These are phyloP conservation scores for Pilasporangium apinafurcum DNA, from an alignment of 352 stramenopile genomes.

Conservation along the genomic window DNA sequence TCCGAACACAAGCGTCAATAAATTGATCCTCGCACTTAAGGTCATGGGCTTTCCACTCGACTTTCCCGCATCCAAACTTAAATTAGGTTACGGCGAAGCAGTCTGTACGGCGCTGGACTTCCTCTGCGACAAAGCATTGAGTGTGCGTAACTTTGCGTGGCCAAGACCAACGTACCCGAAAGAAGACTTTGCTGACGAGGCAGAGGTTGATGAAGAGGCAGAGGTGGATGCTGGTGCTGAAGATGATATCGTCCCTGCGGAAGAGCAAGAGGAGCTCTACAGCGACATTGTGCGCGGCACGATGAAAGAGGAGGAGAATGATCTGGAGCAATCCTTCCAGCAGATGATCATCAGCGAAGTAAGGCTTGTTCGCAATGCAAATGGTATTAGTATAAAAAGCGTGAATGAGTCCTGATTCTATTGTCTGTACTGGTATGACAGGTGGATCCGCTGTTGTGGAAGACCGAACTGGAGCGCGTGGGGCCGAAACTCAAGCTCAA, in stretches of 20 bases:
- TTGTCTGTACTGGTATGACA: conserved; percentile 3
- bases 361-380: not conserved
- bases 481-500: conserved; percentile 63
- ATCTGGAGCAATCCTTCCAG: conserved; percentile 71
- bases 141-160: conserved; percentile 59
- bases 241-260: conserved; percentile 7
- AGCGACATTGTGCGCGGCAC: conserved; percentile 42
- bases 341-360: conserved; percentile 81
- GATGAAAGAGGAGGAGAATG: conserved; percentile 30
- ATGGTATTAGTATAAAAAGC: not conserved
- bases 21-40: conserved; percentile 80
- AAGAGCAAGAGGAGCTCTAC: conserved; percentile 33
- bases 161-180: conserved; percentile 65
- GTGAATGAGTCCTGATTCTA: not conserved
- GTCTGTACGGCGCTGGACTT: conserved; percentile 72
- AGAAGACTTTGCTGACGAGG: conserved; percentile 60
- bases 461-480: conserved; percentile 80
- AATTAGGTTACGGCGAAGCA: conserved; percentile 71
- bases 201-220: conserved; percentile 44
- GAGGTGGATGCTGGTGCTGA: conserved; percentile 39
- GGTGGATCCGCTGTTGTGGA: conserved; percentile 76
- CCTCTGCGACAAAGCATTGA: conserved; percentile 74
- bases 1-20: conserved; percentile 83
- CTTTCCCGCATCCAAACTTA: conserved; percentile 73
- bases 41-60: conserved; percentile 77